Evolutionary conservation across 371 early-diverging fungal species (phyloP), one percentile per base, ranked within the genome.

Genomic region (Circinella umbellata): DNA sequence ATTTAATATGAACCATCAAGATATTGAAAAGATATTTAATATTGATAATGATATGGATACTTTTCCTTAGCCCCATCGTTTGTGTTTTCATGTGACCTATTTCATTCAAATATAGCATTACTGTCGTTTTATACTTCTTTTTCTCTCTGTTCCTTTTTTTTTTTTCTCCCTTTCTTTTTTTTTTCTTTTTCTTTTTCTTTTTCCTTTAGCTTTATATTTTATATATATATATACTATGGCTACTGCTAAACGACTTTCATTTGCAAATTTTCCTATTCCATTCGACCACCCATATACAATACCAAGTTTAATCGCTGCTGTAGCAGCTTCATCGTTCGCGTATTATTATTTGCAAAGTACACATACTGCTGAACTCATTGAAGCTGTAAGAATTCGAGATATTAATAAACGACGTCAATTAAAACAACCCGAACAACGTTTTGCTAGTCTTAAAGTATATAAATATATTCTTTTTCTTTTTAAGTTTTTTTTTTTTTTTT

Each of bases 21-120:
- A 89, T 11, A 95, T 99, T 72, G 81, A 88, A 71, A 77, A 84
- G 69, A 81, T 86, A 63, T 98, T 98, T 86, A 82, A 79, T 9
- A 89, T 98, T 10, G 79, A 88, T 1, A 93, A 91, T 17, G 96
- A 95, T 48, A 80, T 97, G 75, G 98, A 98, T 72, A 90, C 81
- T 6, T 61, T 92, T 3, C 73, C 78, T 20, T 84, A 67, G 37
- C 65, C 65, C 53, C 49, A 47, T 53, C 51, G 49, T 39, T 64
- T 49, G 5, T 47, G 34, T 35, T 35, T 51, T 17, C 54, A 60
- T 47, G 49, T 37, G 67, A 46, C 42, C 57, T 57, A 17, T 51
- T 13, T 51, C 4, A 13, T 51, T 15, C 8, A 51, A 5, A 51
- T 15, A 13, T 51, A 13, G 14, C 51, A 11, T n/a, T n/a, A 51